Evolutionary conservation across 257 asterid genomes (phyloP).

Genomic region (Fraxinus anomala): DNA sequence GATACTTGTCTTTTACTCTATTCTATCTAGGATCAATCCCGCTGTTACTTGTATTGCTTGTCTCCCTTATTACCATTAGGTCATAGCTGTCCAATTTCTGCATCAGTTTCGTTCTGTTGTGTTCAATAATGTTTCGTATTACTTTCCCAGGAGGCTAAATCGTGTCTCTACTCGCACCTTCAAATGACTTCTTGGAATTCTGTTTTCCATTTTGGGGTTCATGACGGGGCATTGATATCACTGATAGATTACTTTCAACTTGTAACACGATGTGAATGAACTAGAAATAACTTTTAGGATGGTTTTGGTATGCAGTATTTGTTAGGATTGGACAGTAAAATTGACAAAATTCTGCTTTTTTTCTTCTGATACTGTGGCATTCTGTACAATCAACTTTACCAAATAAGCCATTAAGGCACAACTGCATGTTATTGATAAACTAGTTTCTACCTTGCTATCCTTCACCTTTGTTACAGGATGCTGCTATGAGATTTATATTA

Average conservation of each 20-base stretch:
- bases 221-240: background rate
- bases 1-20: too few species aligned
- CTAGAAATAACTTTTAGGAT: background rate
- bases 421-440: background rate
- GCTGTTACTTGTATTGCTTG: too few species aligned
- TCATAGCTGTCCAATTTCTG: background rate
- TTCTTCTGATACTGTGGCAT: background rate
- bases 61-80: background rate
- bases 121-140: background rate
- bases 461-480: constrained; percentile 45
- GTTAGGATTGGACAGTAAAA: too few species aligned
- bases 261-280: background rate
- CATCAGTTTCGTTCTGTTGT: background rate
- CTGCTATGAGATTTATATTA: constrained; percentile 61
- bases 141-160: background rate
- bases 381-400: background rate
- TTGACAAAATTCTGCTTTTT: background rate
- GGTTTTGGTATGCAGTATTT: background rate
- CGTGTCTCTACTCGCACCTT: background rate
- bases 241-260: background rate
- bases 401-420: background rate
- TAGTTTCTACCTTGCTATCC: background rate
- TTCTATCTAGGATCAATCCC: too few species aligned
- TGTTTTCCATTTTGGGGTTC: background rate
- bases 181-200: background rate